phyloP scores from a whole-genome alignment of 2,329 filamentous ascomycete genomes.

The Monosporascus cannonballus region DNA sequence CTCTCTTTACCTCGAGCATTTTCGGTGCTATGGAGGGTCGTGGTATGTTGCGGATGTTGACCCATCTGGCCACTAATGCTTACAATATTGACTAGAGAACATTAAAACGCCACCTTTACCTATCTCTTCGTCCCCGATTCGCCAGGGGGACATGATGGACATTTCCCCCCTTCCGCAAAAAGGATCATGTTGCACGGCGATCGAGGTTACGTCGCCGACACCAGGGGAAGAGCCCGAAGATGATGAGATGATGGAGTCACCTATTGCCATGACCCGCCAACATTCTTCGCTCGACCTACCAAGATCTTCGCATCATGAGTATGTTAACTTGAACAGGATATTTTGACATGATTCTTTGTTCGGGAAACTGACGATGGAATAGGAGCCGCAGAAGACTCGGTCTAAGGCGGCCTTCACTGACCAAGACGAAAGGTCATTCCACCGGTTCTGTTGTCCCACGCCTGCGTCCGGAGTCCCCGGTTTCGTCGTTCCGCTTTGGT shows the following conservation, averaged over 20 bases:
- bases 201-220: conserved; percentile 68
- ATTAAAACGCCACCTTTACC: conserved; percentile 80
- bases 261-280: conserved; percentile 42
- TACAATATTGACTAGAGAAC: conserved; percentile 46
- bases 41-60: conserved; percentile 43
- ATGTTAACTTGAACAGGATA: conserved; percentile 26
- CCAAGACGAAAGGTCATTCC: conserved; percentile 68
- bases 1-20: conserved; percentile 72
- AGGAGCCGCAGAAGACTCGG: conserved; percentile 60
- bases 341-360: background rate
- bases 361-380: conserved; percentile 18
- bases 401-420: conserved; percentile 67
- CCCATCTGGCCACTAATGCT: conserved; percentile 10
- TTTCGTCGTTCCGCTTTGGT: conserved; percentile 73
- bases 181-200: conserved; percentile 57
- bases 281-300: conserved; percentile 37
- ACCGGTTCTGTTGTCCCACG: conserved; percentile 59
- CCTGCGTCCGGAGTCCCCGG: conserved; percentile 55
- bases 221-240: conserved; percentile 43
- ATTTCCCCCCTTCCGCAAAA: conserved; percentile 92
- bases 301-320: conserved; percentile 45
- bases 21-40: conserved; percentile 51
- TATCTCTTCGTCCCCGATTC: conserved; percentile 70
- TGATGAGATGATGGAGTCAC: conserved; percentile 52
- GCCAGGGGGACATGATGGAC: conserved; percentile 75